A percentile compares a stretch with the other conserved stretches of the same genome.
phyloP scores from a whole-genome alignment of 805 yeast genomes.

The Wickerhamomyces sydowiorum region DNA sequence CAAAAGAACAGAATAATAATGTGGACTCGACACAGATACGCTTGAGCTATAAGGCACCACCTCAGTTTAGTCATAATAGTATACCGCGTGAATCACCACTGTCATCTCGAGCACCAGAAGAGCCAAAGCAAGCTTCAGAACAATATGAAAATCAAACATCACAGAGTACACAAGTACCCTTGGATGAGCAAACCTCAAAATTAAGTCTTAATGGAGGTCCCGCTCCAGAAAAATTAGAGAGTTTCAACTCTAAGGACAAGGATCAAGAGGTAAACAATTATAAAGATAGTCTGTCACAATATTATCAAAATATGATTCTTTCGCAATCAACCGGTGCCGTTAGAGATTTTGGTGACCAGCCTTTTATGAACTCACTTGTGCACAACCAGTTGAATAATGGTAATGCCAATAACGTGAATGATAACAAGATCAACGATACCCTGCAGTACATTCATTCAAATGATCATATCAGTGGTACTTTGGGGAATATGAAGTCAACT shows the following conservation, averaged over 20 bases:
- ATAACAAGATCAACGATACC: constrained; percentile 1
- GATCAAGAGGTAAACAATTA: background rate
- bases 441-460: constrained; percentile 23
- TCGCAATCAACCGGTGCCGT: constrained; percentile 52
- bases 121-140: background rate
- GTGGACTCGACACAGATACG: constrained; percentile 2
- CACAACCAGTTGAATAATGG: constrained; percentile 9
- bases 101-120: constrained; percentile 1
- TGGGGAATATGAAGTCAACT: constrained; percentile 5
- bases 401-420: background rate
- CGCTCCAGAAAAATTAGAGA: too few relatives aligned
- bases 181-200: too few relatives aligned
- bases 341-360: constrained; percentile 30
- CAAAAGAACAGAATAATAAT: background rate
- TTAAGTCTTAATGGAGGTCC: too few relatives aligned
- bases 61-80: constrained; percentile 18
- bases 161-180: too few relatives aligned
- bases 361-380: constrained; percentile 20
- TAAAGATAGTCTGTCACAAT: constrained; percentile 22
- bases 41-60: constrained; percentile 17
- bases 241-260: too few relatives aligned
- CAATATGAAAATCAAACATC: background rate
- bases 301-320: constrained; percentile 36
- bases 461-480: constrained; percentile 18
- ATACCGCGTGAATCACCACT: constrained; percentile 7